Evolutionary conservation across 2,329 filamentous ascomycete species (phyloP), one percentile per base, ranked within the genome.

Genomic region (Fusarium tjaetaba): DNA sequence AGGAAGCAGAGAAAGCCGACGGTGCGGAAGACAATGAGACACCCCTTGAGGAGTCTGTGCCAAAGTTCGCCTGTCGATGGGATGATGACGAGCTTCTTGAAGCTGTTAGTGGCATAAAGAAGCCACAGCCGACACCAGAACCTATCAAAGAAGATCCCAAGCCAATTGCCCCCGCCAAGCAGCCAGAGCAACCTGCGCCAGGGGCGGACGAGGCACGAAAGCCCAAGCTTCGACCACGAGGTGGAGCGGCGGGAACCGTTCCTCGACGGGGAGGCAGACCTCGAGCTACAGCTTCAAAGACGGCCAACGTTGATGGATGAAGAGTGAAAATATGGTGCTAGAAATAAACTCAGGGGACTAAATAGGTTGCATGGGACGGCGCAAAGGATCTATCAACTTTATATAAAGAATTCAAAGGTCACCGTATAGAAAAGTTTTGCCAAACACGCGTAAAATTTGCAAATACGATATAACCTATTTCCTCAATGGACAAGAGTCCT

Each of bases 51-150:
- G 81, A 82, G 7, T 74, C 77, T 15, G 85, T 87, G 20, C 78
- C 84, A 3, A 77, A 73, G 42, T 80, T 87, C 48, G 79, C 77
- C 52, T 82, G 82, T 2, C 81, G 79, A 32, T 88, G 86, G 86
- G 81, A 79, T 10, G 84, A 85, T 38, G 80, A 82, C 41, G 80
- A 85, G 68, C 78, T 87, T 48, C 79, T 87, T 61, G 82, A 85
- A 76, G 84, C 85, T 15, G 82, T 87, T 22, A 86, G 84, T 65
- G 85, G 84, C 10, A 84, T 86, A 53, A 78, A 80, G 71, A 83
- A 81, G 70, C 78, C 79, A 71, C 82, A 82, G 69, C 77, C 79
- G 2, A 80, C 81, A 7, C 73, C 74, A 2, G 64, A 76, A 52
- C 73, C 74, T 5, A 72, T 77, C 48, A 80, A 81, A 59, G 66